These are phyloP conservation scores for Ceratocystis colombiana DNA, from an alignment of 2,329 filamentous ascomycete species.

Conservation along the genomic window DNA sequence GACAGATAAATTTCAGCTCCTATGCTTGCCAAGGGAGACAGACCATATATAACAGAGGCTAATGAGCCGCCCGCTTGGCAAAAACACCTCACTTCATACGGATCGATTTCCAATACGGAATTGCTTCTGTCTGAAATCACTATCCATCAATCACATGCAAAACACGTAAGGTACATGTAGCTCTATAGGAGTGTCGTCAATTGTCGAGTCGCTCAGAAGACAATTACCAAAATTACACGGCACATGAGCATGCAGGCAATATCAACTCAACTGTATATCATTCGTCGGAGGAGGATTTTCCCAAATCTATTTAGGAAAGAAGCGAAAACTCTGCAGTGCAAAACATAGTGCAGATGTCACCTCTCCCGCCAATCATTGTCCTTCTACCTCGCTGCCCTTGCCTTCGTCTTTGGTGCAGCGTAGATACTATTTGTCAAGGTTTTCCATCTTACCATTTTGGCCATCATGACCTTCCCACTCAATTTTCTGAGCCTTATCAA, in stretches of 20 bases:
- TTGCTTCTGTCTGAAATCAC: no score
- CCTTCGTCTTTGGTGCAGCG: background rate
- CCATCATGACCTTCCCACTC: background rate
- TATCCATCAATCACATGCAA: background rate
- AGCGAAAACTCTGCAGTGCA: constrained; percentile 10
- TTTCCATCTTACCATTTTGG: background rate
- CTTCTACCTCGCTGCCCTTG: background rate
- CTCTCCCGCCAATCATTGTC: background rate
- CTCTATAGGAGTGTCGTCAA: background rate
- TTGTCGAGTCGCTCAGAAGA: background rate
- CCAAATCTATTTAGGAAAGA: constrained; percentile 10
- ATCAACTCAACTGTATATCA: background rate
- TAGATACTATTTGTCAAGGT: background rate
- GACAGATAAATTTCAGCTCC: background rate
- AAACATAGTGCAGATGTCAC: constrained; percentile 1
- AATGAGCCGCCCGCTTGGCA: no score
- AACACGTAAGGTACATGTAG: background rate
- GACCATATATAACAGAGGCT: background rate
- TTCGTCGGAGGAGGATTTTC: background rate
- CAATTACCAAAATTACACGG: background rate
- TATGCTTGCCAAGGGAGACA: background rate
- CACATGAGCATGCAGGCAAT: background rate
- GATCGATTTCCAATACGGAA: no score
- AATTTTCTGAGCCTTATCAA: background rate
- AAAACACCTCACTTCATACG: no score